Conservation (phyloP, 2,329 filamentous ascomycete genomes). For the Penicillium italicum region DNA sequence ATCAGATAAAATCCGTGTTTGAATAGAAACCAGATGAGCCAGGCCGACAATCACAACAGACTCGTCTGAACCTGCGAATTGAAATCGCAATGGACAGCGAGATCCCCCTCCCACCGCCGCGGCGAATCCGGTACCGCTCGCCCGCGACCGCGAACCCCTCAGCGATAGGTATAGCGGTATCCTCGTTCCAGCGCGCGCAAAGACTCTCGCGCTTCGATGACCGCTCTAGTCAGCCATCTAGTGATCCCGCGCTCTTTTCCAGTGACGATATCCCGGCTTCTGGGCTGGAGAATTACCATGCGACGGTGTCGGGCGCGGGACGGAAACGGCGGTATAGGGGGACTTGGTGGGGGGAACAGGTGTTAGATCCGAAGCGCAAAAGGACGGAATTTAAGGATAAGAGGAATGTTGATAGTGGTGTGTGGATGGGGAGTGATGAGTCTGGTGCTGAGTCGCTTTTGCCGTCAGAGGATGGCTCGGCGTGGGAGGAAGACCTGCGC, state of each 20-base stretch:
- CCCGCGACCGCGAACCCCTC: constrained; percentile 20
- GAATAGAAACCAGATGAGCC: constrained; percentile 1
- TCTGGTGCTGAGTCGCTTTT: constrained; percentile 34
- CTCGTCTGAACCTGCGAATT: neutral
- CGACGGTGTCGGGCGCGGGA: constrained; percentile 18
- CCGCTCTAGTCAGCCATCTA: constrained; percentile 39
- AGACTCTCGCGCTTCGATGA: constrained; percentile 34
- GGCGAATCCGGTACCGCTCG: constrained; percentile 36
- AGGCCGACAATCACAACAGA: neutral
- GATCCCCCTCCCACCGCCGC: constrained; percentile 38
- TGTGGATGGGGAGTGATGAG: constrained; percentile 49
- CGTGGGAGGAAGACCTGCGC: constrained; percentile 39
- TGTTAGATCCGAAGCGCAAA: constrained; percentile 36
- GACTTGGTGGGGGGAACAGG: constrained; percentile 46
- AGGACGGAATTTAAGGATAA: constrained; percentile 44
- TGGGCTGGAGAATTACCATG: constrained; percentile 44
- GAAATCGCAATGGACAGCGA: constrained; percentile 36
- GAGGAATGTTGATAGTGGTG: constrained; percentile 45
- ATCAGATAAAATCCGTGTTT: neutral
- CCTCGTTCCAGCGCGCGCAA: constrained; percentile 25
- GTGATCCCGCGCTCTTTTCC: constrained; percentile 47
- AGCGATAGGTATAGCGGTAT: constrained; percentile 13
- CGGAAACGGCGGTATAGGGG: constrained; percentile 44
- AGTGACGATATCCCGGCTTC: constrained; percentile 47
- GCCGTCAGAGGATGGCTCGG: constrained; percentile 34